Conservation (phyloP, 1,284 basidiomycete genomes). For the Meripilus lineatus region DNA sequence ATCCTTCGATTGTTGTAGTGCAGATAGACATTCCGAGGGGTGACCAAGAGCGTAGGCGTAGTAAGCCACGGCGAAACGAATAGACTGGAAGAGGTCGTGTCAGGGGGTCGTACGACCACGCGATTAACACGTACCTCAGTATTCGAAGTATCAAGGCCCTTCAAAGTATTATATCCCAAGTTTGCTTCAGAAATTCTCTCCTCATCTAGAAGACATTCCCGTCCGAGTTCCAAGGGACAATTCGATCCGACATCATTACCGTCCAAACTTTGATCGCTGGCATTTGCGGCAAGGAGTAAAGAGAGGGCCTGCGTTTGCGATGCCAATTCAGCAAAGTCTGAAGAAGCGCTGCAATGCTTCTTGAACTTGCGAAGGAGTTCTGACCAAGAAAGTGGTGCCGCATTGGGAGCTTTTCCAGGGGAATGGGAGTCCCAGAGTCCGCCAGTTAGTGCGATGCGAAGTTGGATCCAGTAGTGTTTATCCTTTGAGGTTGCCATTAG, state of each 20-base stretch:
- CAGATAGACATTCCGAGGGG: conserved; percentile 55
- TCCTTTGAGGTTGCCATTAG: conserved; percentile 52
- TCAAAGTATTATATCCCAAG: conserved; percentile 46
- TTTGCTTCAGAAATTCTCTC: conserved; percentile 51
- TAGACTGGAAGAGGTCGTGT: conserved; percentile 41
- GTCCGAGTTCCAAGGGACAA: conserved; percentile 41
- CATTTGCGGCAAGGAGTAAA: conserved; percentile 47
- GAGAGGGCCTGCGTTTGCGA: conserved; percentile 63
- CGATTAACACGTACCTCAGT: conserved; percentile 49
- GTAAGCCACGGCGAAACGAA: conserved; percentile 65
- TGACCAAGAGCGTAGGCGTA: conserved; percentile 71
- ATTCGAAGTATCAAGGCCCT: conserved; percentile 44
- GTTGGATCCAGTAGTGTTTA: conserved; percentile 69
- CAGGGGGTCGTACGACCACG: conserved; percentile 8
- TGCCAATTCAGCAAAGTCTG: conserved; percentile 61
- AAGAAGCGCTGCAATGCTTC: conserved; percentile 69
- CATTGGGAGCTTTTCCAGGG: conserved; percentile 64
- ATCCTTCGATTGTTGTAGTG: conserved; percentile 54
- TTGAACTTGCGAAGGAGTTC: conserved; percentile 85
- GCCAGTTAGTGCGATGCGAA: conserved; percentile 59
- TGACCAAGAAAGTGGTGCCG: conserved; percentile 61
- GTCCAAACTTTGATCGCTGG: conserved; percentile 29
- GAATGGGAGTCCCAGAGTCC: conserved; percentile 59
- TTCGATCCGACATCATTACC: conserved; percentile 36
- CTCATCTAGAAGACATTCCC: conserved; percentile 51